Percentiles rank a stretch among this genome's conserved stretches.
phyloP scores from a whole-genome alignment of 495 filamentous ascomycete species.

The Penicillium herquei region DNA sequence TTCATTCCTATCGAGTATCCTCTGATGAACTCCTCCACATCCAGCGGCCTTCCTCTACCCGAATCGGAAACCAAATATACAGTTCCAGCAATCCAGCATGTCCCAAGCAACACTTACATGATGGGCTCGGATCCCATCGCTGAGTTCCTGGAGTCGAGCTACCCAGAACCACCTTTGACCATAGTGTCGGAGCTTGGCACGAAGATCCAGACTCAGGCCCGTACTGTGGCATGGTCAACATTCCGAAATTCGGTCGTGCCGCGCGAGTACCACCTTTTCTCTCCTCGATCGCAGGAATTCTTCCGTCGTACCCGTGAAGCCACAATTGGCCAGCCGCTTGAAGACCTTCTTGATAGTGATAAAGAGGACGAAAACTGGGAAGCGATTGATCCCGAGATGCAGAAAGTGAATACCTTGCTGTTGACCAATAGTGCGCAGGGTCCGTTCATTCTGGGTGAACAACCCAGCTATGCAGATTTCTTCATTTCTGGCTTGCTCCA shows the following conservation, averaged over 20 bases:
- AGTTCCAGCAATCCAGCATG: conserved; percentile 41
- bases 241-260: conserved; percentile 30
- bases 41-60: conserved; percentile 18
- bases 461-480: conserved; percentile 36
- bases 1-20: conserved; percentile 15
- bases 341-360: conserved; percentile 30
- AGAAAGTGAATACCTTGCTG: conserved; percentile 29
- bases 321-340: conserved; percentile 28
- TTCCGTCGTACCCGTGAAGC: conserved; percentile 41
- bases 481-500: conserved; percentile 37
- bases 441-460: conserved; percentile 35
- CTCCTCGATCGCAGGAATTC: conserved; percentile 36
- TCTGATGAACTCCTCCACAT: not conserved
- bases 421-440: conserved; percentile 32
- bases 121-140: conserved; percentile 36
- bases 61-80: conserved; percentile 34
- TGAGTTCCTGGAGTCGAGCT: conserved; percentile 40
- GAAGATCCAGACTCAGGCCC: conserved; percentile 32
- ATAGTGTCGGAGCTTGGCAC: conserved; percentile 33
- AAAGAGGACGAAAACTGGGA: conserved; percentile 30
- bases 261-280: conserved; percentile 37
- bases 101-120: conserved; percentile 38
- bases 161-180: conserved; percentile 32
- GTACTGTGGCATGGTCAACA: conserved; percentile 17
- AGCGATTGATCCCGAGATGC: conserved; percentile 19